Evolutionary conservation across 352 stramenopile species (phyloP).

Genomic region (Pythium grandisporangium): DNA sequence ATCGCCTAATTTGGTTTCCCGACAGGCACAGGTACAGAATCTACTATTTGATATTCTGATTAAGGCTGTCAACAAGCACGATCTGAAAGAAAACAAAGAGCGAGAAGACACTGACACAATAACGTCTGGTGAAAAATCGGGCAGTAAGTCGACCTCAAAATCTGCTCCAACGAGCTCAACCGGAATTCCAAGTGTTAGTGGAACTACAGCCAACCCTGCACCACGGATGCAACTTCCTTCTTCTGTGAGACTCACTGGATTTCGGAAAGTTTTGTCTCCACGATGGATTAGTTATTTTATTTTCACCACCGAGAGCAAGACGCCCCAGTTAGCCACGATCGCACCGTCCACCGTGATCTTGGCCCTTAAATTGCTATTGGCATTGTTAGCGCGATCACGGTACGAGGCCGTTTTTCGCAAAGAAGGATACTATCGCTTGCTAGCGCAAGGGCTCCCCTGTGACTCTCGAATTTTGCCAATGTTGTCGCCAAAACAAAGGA

Average conservation of each 20-base stretch:
- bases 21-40: constrained; percentile 44
- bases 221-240: constrained; percentile 39
- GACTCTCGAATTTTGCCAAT: constrained; percentile 20
- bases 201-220: constrained; percentile 1
- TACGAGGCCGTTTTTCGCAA: constrained; percentile 55
- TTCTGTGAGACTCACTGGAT: constrained; percentile 33
- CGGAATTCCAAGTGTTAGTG: background rate
- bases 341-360: constrained; percentile 39
- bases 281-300: constrained; percentile 64
- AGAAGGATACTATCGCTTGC: constrained; percentile 59
- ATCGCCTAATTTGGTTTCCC: too few species aligned
- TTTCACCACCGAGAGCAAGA: too few species aligned
- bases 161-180: constrained; percentile 2
- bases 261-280: constrained; percentile 47
- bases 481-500: too few species aligned
- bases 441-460: constrained; percentile 51
- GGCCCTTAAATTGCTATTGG: constrained; percentile 35
- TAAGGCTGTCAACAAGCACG: constrained; percentile 64
- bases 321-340: constrained; percentile 8
- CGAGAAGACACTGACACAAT: too few species aligned
- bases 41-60: constrained; percentile 51
- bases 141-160: background rate
- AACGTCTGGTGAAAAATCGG: constrained; percentile 12
- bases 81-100: constrained; percentile 59
- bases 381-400: constrained; percentile 24